A percentile compares a stretch with the other conserved stretches of the same genome.
Evolutionary conservation across 441 rosid species (phyloP).

Genomic region (Rhodomyrtus psidioides): DNA sequence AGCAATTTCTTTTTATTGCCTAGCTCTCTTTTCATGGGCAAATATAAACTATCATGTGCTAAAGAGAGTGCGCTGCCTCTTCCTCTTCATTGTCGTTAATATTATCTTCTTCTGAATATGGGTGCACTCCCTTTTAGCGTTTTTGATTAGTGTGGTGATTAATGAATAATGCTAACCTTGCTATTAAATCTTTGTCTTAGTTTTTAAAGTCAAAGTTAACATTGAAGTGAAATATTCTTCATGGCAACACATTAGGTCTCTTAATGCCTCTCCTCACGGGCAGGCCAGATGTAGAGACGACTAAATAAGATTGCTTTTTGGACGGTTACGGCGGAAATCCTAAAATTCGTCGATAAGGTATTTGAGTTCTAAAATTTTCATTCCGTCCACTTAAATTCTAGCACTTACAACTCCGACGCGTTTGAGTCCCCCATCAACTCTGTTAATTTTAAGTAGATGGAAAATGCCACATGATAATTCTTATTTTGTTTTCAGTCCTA

Average conservation of each 20-base stretch:
- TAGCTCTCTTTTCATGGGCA: neutral
- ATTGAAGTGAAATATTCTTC: neutral
- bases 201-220: neutral
- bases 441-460: neutral
- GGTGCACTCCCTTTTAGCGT: neutral
- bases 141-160: neutral
- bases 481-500: neutral
- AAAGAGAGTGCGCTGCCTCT: neutral
- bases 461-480: neutral
- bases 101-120: neutral
- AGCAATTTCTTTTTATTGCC: neutral
- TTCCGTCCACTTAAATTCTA: neutral
- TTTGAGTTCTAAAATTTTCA: neutral
- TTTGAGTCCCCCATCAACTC: neutral
- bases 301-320: neutral
- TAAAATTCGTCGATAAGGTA: neutral
- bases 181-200: neutral
- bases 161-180: neutral
- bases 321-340: neutral
- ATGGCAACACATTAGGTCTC: neutral
- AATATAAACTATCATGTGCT: neutral
- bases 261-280: neutral
- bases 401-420: neutral
- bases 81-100: neutral
- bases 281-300: neutral